phyloP scores from a whole-genome alignment of 768 basidiomycete species.

The Panellus pusillus region DNA sequence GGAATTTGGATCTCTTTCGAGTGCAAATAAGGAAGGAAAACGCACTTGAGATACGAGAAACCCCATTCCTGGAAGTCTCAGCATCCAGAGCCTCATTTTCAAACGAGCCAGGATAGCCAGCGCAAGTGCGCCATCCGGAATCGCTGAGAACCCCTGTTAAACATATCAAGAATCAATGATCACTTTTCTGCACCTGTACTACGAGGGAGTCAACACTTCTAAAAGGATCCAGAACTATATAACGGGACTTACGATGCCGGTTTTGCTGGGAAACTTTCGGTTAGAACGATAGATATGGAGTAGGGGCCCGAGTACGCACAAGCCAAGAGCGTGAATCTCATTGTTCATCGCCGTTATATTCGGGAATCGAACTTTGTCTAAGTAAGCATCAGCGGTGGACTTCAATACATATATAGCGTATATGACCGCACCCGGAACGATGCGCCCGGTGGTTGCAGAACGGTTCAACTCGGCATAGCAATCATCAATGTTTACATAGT shows the following conservation, averaged over 20 bases:
- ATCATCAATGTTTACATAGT: constrained; percentile 63
- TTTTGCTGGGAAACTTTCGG: constrained; percentile 29
- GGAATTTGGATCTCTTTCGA: background rate
- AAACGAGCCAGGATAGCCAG: constrained; percentile 64
- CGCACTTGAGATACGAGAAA: constrained; percentile 64
- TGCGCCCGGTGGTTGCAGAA: constrained; percentile 43
- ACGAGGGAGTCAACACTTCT: background rate
- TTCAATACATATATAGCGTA: background rate
- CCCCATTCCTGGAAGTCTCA: constrained; percentile 64
- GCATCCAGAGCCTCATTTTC: constrained; percentile 58
- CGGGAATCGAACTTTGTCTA: constrained; percentile 54
- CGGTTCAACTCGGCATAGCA: constrained; percentile 62
- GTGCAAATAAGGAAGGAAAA: constrained; percentile 9
- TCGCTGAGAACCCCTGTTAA: constrained; percentile 41
- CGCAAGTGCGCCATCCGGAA: constrained; percentile 70
- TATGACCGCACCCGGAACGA: constrained; percentile 46
- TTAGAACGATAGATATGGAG: background rate
- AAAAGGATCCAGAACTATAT: background rate
- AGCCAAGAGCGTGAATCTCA: constrained; percentile 56
- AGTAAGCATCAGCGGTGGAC: background rate
- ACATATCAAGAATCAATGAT: too few relatives aligned
- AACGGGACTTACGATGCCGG: constrained; percentile 39
- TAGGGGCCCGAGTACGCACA: constrained; percentile 43
- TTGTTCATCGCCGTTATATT: constrained; percentile 55
- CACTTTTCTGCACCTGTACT: constrained; percentile 28